These are phyloP conservation scores for Nemania sp. DNA, from an alignment of 2,329 filamentous ascomycete genomes.

Conservation along the genomic window DNA sequence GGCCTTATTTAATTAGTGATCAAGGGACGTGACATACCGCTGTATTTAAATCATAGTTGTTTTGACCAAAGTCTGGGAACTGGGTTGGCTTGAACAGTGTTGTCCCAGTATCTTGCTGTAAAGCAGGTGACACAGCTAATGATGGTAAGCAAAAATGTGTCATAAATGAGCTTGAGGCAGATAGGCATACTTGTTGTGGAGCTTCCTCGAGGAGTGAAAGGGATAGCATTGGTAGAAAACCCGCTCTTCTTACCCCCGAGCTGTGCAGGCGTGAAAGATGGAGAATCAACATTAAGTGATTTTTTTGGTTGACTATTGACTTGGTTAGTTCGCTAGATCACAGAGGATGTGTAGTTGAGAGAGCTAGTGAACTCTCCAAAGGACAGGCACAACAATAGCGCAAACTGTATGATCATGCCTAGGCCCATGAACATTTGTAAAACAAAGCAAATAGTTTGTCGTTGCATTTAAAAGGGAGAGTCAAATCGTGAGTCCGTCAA, in stretches of 20 bases:
- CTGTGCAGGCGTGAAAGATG: conserved; percentile 81
- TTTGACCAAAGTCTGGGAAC: conserved; percentile 63
- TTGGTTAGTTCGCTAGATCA: conserved; percentile 36
- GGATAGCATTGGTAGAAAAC: conserved; percentile 87
- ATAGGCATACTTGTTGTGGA: conserved; percentile 32
- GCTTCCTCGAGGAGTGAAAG: conserved; percentile 75
- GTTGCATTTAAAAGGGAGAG: too few species aligned
- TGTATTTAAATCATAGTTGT: conserved; percentile 57
- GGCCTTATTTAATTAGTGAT: background rate
- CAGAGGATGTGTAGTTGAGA: background rate
- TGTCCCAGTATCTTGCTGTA: conserved; percentile 49
- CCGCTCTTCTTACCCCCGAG: conserved; percentile 68
- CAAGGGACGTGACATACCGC: conserved; percentile 45
- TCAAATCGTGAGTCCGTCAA: too few species aligned
- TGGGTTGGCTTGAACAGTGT: conserved; percentile 59
- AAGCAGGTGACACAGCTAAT: conserved; percentile 44
- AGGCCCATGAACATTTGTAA: too few species aligned
- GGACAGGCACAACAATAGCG: background rate
- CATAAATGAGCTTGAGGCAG: background rate
- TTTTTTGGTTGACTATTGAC: conserved; percentile 62
- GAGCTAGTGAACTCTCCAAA: background rate
- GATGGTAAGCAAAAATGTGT: conserved; percentile 12
- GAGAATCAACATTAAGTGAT: conserved; percentile 91
- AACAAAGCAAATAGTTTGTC: too few species aligned
- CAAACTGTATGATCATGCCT: too few species aligned